These are phyloP conservation scores for Alternaria ventricosa DNA, from an alignment of 2,329 filamentous ascomycete genomes.

Conservation along the genomic window DNA sequence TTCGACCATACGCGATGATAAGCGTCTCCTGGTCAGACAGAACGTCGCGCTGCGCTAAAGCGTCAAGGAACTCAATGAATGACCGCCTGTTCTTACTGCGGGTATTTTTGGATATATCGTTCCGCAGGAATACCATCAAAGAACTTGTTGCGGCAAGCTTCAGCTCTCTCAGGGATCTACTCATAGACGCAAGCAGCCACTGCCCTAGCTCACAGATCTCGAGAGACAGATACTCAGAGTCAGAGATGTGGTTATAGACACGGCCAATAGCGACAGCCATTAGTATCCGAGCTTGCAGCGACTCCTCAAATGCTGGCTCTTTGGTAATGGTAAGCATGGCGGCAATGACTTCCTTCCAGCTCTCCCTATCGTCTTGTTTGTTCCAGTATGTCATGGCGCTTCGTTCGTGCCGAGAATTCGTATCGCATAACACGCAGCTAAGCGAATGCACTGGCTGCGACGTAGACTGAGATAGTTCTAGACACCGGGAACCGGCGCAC, in stretches of 20 bases:
- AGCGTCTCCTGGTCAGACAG: slow-evolving; percentile 79
- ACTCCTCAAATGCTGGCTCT: slow-evolving; percentile 37
- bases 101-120: slow-evolving; percentile 55
- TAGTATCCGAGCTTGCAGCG: slow-evolving; percentile 36
- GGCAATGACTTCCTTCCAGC: slow-evolving; percentile 44
- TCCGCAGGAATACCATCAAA: slow-evolving; percentile 69
- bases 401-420: neutral
- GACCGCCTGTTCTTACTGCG: slow-evolving; percentile 70
- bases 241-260: slow-evolving; percentile 70
- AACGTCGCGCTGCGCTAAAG: slow-evolving; percentile 72
- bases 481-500: slow-evolving; percentile 40
- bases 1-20: slow-evolving; percentile 83
- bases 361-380: slow-evolving; percentile 18
- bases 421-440: slow-evolving; percentile 38
- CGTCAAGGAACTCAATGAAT: slow-evolving; percentile 73
- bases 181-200: slow-evolving; percentile 81
- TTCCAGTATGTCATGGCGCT: slow-evolving; percentile 33
- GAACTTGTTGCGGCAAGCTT: slow-evolving; percentile 78
- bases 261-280: slow-evolving; percentile 62
- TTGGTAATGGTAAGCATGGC: slow-evolving; percentile 39
- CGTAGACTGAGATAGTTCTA: slow-evolving; percentile 11
- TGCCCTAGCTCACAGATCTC: slow-evolving; percentile 73
- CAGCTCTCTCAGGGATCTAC: slow-evolving; percentile 84
- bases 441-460: slow-evolving; percentile 18
- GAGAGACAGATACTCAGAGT: slow-evolving; percentile 68